Evolutionary conservation across 176 grass and related monocot genomes (phyloP), one percentile per base, ranked within the genome.

Genomic region (Lolium multiflorum): DNA sequence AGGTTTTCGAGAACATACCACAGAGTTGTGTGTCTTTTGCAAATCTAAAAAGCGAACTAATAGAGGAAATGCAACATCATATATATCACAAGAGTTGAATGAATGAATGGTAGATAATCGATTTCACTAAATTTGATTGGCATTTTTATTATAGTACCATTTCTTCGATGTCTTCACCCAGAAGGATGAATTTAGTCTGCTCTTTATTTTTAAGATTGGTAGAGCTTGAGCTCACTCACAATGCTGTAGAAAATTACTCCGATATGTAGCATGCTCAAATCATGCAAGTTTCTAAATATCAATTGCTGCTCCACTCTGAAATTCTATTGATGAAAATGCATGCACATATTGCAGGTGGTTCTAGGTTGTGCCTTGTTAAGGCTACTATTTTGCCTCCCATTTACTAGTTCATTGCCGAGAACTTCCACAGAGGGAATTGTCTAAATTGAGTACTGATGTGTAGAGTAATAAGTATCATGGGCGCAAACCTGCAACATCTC

Each of bases 401-500:
- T 50, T 51, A n/a, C n/a, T n/a, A 81, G 5, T 31, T 71, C 55
- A 73, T 25, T 24, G 13, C 8, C 63, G n/a, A 63, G 22, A 72
- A 35, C 24, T 21, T 56, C 15, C 18, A 4, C 25, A 50, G 14
- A 76, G 88, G 63, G 13, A 43, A 75, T 56, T 71, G 11, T 46
- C 17, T 41, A 11, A 55, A 58, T 51, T 11, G 17, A 57, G 22
- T 5, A 26, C 52, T 67, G 54, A 74, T 65, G n/a, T 25, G 11
- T 65, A 2, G 61, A 77, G 71, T 11, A 87, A 28, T 11, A 87
- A 28, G 43, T 48, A 5, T 4, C 22, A 60, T 76, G 60, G 44
- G 62, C 72, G 61, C 83, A 68, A 89, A 99, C 97, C 97, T 96
- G 81, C 90, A 99, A 57, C 94, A 99, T 94, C 71, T 80, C 86